Evolutionary conservation across 768 basidiomycete genomes (phyloP), one percentile per base, ranked within the genome.

Genomic region (Amanita jacksonii): DNA sequence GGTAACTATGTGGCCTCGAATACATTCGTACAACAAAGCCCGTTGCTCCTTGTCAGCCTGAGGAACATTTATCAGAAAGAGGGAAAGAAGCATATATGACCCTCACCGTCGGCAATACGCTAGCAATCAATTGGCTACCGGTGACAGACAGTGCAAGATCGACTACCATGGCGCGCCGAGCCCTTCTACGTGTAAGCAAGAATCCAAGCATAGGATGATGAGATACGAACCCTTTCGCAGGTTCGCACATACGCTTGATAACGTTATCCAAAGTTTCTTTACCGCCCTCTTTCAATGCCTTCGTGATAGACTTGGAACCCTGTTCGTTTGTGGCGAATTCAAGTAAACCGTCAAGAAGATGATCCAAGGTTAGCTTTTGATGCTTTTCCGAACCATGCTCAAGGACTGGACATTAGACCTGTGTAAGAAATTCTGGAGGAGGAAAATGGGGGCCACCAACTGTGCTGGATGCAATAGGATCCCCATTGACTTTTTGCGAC

Each of bases 401-500:
- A 37, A 91, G 69, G 49, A 90, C 87, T 90, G 41, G 5, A 35
- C n/a, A n/a, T n/a, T n/a, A 32, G 19, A 32, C 27, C 25, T 20
- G 8, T 19, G 32, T 31, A 19, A 33, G 31, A n/a, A 6, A 15
- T 27, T 23, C 20, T 10, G 38, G 5, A 41, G n/a, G 15, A 34
- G 8, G 43, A 25, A 40, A 25, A 18, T 25, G 19, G 24, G 48
- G 23, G 13, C 31, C 8, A 62, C 85, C 45, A 51, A 88, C 87
- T 87, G 46, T 88, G 87, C 52, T 88, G 85, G 20, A 89, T 71
- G 57, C 86, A 89, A 53, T 88, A 90, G 1, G 85, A 82, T 8
- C 88, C 88, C 87, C 87, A 91, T 56, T 90, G 87, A 49, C 78
- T 91, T 66, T 85, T 88, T 15, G 81, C 70, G 13, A 90, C 85